phyloP scores from a whole-genome alignment of 1,284 basidiomycete species.

The Butyriboletus appendiculatus region DNA sequence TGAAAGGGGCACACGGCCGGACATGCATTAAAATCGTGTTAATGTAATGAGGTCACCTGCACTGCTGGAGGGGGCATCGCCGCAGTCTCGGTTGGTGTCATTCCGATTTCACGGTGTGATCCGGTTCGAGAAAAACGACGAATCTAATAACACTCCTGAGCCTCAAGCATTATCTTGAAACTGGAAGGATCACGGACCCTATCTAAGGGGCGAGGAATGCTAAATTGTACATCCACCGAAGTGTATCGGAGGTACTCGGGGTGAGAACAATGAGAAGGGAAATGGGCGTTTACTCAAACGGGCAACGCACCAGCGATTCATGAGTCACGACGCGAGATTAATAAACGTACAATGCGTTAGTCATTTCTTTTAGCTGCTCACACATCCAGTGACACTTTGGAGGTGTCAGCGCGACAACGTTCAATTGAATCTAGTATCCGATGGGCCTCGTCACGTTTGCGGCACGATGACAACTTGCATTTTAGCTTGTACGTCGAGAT shows the following conservation, averaged over 20 bases:
- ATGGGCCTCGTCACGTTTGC: not conserved
- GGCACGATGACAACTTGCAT: not conserved
- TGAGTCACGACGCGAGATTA: slow-evolving; percentile 1
- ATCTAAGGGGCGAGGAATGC: slow-evolving; percentile 1
- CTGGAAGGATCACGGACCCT: slow-evolving; percentile 1
- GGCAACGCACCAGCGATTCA: slow-evolving; percentile 10
- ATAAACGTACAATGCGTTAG: not conserved
- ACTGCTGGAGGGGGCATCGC: slow-evolving; percentile 22
- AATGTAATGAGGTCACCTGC: slow-evolving; percentile 31
- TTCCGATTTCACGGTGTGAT: slow-evolving; percentile 5
- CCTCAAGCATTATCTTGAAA: slow-evolving; percentile 2
- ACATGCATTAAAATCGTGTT: slow-evolving; percentile 37
- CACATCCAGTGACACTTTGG: slow-evolving; percentile 1
- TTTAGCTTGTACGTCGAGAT: not conserved
- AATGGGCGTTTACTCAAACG: slow-evolving; percentile 12
- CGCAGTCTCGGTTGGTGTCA: slow-evolving; percentile 19
- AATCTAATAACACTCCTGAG: not conserved
- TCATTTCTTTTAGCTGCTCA: not conserved
- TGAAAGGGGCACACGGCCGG: slow-evolving; percentile 25
- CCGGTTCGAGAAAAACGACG: slow-evolving; percentile 13
- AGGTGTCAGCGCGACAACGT: not conserved
- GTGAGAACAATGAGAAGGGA: not conserved
- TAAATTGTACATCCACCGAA: not conserved
- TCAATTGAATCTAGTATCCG: not conserved
- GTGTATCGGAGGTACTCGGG: slow-evolving; percentile 5